Evolutionary conservation across 1,284 basidiomycete genomes (phyloP), one percentile per base, ranked within the genome.

Genomic region (Pterula multifida): DNA sequence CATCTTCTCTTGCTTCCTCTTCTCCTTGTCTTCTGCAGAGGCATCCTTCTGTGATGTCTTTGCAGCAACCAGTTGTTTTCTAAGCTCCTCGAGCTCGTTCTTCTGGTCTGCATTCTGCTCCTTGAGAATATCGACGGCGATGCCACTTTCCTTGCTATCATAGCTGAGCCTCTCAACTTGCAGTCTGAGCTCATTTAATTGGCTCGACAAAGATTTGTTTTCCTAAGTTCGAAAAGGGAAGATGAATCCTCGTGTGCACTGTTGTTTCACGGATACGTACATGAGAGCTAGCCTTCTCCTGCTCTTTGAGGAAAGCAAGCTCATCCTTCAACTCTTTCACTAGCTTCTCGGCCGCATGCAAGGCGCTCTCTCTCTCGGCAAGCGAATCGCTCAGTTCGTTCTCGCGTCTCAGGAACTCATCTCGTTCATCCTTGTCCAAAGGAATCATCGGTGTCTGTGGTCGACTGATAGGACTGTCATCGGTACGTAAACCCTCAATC

Each of bases 1-100:
- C 87, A 99, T 92, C 77, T 96, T 96, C 71, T 98, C 95, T 61
- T 96, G 93, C 69, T 98, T 98, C 66, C 91, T 84, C 74, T 92
- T 95, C 74, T 98, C 95, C 71, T 96, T 98, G 63, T 95, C 95
- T 65, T 97, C 95, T 22, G 81, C 79, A 26, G 82, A 83, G 12
- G 83, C 75, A 58, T 94, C 90, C 71, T 90, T 92, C 66, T 93
- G 88, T 25, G 80, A 76, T 23, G 72, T 71, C 68, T 86, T 90
- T 58, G 93, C 69, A 49, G 92, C 89, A 24, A 79, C 71, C 53
- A 94, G 81, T 58, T 82, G 79, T 63, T 81, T 84, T 69, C 79
- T 87, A 45, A 97, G 74, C 61, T 97, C 94, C 56, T 98, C 94
- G 52, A 98, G 71, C 63, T 98, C 95, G 50, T 70, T 77, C 62